A percentile compares a stretch with the other conserved stretches of the same genome.
Evolutionary conservation across 2,329 filamentous ascomycete species (phyloP).

Genomic region (Cordyceps javanica): DNA sequence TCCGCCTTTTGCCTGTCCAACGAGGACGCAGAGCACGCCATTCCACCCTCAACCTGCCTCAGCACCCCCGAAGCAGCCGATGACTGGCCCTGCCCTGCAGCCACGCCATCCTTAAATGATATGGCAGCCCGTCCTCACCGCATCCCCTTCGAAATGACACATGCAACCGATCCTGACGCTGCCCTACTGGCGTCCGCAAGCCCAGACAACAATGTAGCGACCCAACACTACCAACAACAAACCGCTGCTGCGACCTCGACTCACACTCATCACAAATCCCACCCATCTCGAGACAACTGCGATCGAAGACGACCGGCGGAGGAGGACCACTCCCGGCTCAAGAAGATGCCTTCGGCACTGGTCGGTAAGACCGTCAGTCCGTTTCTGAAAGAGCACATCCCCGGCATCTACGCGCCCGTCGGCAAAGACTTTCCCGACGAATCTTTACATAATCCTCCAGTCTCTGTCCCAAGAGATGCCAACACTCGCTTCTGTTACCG

Average conservation of each 20-base stretch:
- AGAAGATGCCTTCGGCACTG: conserved; percentile 58
- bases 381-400: conserved; percentile 87
- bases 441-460: conserved; percentile 14
- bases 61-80: conserved; percentile 8
- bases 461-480: conserved; percentile 37
- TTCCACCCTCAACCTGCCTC: conserved; percentile 8
- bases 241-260: background rate
- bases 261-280: conserved; percentile 7
- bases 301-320: conserved; percentile 45
- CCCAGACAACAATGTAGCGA: conserved; percentile 10
- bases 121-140: conserved; percentile 5
- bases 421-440: conserved; percentile 46
- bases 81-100: conserved; percentile 8
- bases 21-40: conserved; percentile 12
- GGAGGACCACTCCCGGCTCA: conserved; percentile 41
- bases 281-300: conserved; percentile 37
- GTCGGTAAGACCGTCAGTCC: conserved; percentile 76
- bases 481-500: conserved; percentile 96
- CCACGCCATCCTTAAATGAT: conserved; percentile 8
- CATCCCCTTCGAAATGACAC: conserved; percentile 10
- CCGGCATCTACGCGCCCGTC: conserved; percentile 76
- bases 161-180: conserved; percentile 1
- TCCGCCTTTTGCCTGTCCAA: background rate
- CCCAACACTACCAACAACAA: background rate
- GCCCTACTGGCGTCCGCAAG: background rate